phyloP scores from a whole-genome alignment of 2,329 filamentous ascomycete genomes.

The Claviceps paspali region DNA sequence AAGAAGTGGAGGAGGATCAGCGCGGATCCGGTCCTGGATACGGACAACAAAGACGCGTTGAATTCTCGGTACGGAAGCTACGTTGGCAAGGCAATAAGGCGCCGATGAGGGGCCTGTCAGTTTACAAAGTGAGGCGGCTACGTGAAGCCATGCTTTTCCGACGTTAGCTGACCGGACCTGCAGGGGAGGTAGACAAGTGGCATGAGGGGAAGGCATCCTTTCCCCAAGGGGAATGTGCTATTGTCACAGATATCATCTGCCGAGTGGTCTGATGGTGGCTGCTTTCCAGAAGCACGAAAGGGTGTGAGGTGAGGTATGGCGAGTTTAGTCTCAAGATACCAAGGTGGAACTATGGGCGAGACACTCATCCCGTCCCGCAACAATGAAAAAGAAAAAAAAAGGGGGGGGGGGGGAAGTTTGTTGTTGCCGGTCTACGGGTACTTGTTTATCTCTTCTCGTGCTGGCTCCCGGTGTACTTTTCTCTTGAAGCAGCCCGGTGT shows the following conservation, averaged over 20 bases:
- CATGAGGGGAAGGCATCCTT: not conserved
- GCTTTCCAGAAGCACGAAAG: not conserved
- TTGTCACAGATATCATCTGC: too few species aligned
- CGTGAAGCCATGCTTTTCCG: not conserved
- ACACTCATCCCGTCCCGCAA: not conserved
- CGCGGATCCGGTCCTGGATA: not conserved
- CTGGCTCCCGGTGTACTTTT: not conserved
- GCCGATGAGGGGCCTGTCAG: not conserved
- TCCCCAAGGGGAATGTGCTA: not conserved
- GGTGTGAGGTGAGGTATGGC: not conserved
- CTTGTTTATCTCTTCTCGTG: not conserved
- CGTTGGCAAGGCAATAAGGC: not conserved
- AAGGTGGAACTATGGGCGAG: not conserved
- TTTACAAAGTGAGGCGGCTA: not conserved
- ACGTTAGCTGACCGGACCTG: not conserved
- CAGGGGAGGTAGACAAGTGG: not conserved
- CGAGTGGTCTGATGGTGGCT: not conserved
- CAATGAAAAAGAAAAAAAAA: not conserved
- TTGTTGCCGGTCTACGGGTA: too few species aligned
- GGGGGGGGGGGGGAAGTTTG: too few species aligned
- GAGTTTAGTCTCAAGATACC: not conserved
- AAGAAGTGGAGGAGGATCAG: not conserved
- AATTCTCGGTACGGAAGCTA: not conserved
- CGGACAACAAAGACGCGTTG: conserved; percentile 1
- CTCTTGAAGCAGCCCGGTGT: not conserved